phyloP scores from a whole-genome alignment of 2,329 filamentous ascomycete species.

The Colletotrichum euphorbiae region DNA sequence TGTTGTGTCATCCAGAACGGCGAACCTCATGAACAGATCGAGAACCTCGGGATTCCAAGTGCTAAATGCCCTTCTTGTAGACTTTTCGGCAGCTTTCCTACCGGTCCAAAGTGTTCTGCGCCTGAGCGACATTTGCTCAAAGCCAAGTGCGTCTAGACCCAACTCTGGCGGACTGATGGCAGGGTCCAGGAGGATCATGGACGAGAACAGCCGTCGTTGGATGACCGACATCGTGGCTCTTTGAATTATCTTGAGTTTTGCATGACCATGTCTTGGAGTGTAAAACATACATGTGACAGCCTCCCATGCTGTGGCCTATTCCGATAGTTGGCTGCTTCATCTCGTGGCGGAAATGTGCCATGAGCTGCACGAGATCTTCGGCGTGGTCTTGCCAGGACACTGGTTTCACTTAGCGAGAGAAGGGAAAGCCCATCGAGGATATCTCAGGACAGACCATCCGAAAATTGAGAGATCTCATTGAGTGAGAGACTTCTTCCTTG shows the following conservation, averaged over 20 bases:
- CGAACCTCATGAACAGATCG: background rate
- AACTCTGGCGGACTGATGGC: conserved; percentile 4
- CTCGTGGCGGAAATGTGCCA: background rate
- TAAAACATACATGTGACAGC: background rate
- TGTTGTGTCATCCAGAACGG: background rate
- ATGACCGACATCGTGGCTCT: conserved; percentile 10
- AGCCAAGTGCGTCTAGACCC: background rate
- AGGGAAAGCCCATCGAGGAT: too few species aligned
- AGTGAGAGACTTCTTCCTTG: background rate
- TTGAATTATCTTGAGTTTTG: rapidly evolving
- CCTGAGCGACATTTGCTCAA: background rate
- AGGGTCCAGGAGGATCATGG: conserved; percentile 3
- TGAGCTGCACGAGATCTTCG: background rate
- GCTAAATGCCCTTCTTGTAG: background rate
- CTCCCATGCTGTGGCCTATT: conserved; percentile 9
- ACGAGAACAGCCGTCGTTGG: background rate
- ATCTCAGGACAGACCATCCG: background rate
- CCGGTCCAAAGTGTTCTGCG: background rate
- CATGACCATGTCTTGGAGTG: too few species aligned
- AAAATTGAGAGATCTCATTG: background rate
- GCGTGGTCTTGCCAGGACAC: conserved; percentile 1
- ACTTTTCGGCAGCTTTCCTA: background rate
- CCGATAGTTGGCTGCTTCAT: conserved; percentile 8
- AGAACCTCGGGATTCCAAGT: background rate
- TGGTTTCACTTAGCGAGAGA: background rate